Evolutionary conservation across 805 yeast genomes (phyloP).

Genomic region (Wickerhamomyces strasburgensis): DNA sequence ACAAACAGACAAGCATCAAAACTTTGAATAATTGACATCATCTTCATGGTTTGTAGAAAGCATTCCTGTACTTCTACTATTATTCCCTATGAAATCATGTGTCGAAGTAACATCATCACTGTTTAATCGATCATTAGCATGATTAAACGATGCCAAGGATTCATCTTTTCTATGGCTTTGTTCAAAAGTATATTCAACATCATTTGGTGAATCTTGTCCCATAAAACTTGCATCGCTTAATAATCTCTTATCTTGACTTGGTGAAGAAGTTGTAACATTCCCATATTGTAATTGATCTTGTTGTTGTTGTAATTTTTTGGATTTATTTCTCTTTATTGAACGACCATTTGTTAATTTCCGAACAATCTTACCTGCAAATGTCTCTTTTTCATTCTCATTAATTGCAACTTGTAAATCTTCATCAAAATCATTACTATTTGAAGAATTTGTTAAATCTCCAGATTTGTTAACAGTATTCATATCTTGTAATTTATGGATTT

Average conservation of each 20-base stretch:
- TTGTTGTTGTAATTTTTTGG: too few species aligned
- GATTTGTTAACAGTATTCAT: conserved; percentile 7
- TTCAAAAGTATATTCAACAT: conserved; percentile 8
- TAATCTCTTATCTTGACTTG: conserved; percentile 10
- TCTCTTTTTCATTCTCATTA: conserved; percentile 30
- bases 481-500: conserved; percentile 28
- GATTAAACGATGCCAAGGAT: conserved; percentile 19
- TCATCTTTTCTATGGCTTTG: conserved; percentile 14
- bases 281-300: not conserved
- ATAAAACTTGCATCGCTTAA: conserved; percentile 8
- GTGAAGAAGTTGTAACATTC: not conserved
- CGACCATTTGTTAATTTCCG: conserved; percentile 36
- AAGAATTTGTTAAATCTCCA: conserved; percentile 9
- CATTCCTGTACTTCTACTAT: conserved; percentile 1
- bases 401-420: conserved; percentile 27
- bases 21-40: conserved; percentile 8
- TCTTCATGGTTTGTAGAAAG: conserved; percentile 1
- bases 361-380: conserved; percentile 40
- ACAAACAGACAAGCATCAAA: conserved; percentile 5
- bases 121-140: conserved; percentile 8
- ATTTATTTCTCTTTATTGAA: conserved; percentile 18
- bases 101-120: conserved; percentile 13
- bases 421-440: conserved; percentile 15
- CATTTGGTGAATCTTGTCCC: not conserved
- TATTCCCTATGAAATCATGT: conserved; percentile 20